Evolutionary conservation across 331 rosid species (phyloP).

Genomic region (Phaseolus coccineus): DNA sequence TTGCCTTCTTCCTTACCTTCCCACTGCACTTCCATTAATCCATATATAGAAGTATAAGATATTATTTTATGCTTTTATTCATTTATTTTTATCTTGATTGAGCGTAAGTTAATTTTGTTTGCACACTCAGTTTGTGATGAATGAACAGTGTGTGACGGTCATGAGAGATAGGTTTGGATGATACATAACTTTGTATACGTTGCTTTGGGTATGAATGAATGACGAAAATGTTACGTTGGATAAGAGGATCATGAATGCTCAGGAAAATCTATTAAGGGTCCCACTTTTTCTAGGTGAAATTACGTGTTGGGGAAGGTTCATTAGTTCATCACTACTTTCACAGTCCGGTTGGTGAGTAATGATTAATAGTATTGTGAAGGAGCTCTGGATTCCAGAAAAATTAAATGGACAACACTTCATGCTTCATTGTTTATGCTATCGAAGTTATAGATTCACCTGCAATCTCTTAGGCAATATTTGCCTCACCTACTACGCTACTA

Average conservation of each 20-base stretch:
- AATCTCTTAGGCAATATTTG: background rate
- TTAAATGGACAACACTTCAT: constrained; percentile 14
- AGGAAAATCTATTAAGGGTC: constrained; percentile 28
- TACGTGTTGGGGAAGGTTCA: constrained; percentile 32
- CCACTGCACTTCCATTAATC: constrained; percentile 11
- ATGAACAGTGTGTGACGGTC: background rate
- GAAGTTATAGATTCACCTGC: background rate
- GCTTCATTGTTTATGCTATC: background rate
- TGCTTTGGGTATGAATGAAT: background rate
- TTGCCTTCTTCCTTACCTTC: background rate
- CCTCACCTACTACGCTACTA: background rate
- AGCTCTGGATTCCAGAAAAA: constrained; percentile 11
- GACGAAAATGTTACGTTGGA: background rate
- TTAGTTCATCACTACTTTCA: constrained; percentile 27
- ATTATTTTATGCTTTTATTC: too few relatives aligned
- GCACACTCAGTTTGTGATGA: background rate
- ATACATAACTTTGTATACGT: background rate
- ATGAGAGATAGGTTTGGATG: background rate
- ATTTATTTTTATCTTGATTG: background rate
- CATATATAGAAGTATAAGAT: background rate
- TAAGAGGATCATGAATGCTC: constrained; percentile 24
- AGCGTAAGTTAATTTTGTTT: background rate
- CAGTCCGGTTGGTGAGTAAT: constrained; percentile 46
- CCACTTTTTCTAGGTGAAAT: background rate
- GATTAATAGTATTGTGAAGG: constrained; percentile 11